Evolutionary conservation across 805 yeast species (phyloP).

Genomic region (Wickerhamomyces hampshirensis): DNA sequence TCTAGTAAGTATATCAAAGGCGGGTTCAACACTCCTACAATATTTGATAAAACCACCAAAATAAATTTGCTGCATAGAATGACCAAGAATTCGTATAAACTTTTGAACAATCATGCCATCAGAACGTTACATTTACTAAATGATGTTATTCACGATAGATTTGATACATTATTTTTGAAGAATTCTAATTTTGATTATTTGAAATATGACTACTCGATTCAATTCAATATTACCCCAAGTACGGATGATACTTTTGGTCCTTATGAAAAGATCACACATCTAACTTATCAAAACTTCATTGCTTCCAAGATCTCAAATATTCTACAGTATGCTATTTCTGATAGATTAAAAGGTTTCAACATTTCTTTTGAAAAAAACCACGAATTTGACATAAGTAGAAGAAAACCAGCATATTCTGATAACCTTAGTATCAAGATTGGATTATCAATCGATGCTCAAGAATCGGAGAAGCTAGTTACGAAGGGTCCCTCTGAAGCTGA

Average conservation of each 20-base stretch:
- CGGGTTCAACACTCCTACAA: slow-evolving; percentile 70
- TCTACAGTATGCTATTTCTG: slow-evolving; percentile 53
- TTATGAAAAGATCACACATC: slow-evolving; percentile 63
- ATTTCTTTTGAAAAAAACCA: slow-evolving; percentile 28
- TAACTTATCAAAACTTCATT: slow-evolving; percentile 63
- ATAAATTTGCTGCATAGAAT: slow-evolving; percentile 79
- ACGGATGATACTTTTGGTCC: slow-evolving; percentile 54
- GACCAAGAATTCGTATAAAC: slow-evolving; percentile 60
- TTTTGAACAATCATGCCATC: slow-evolving; percentile 59
- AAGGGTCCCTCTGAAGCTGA: slow-evolving; percentile 73
- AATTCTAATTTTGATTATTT: slow-evolving; percentile 48
- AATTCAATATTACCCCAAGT: slow-evolving; percentile 41
- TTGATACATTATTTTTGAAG: slow-evolving; percentile 68
- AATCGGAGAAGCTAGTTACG: slow-evolving; percentile 76
- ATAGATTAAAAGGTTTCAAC: slow-evolving; percentile 33
- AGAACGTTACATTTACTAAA: slow-evolving; percentile 65
- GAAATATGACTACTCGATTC: slow-evolving; percentile 56
- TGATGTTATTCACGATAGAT: slow-evolving; percentile 80
- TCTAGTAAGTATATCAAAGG: slow-evolving; percentile 39
- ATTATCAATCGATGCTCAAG: slow-evolving; percentile 60
- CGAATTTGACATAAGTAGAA: slow-evolving; percentile 35
- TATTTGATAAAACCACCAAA: slow-evolving; percentile 71
- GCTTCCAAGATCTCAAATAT: slow-evolving; percentile 56
- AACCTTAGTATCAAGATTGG: slow-evolving; percentile 48
- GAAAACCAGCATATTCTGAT: slow-evolving; percentile 42